Base-by-base conservation (phyloP, 306 rosid genomes). In the Fragaria iinumae region DNA sequence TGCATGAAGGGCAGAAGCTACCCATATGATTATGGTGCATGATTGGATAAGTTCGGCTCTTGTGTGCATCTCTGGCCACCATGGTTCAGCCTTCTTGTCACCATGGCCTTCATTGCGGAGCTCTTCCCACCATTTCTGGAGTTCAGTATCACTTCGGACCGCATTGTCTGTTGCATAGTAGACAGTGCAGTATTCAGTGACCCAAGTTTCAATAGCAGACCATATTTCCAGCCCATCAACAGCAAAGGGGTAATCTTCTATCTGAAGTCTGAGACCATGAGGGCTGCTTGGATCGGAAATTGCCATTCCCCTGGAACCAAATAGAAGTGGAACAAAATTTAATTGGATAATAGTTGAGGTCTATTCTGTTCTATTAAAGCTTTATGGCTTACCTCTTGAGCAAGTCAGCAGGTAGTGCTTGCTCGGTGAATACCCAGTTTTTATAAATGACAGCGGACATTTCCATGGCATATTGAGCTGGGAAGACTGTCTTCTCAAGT, bases 1-100 rank as follows among this genome's bases (percentile, higher is more conserved):
- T 23, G 99, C 99, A 73, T 95, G 99, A 17, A 91, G 87, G 3
- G 99, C 99, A 21, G 99, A 95, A 62, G 98, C 99, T 41, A 95
- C 63, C 99, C 99, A 95, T 0, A 95, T 95, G 79, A 95, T 88
- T 43, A 83, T 95, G 72, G 93, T 85, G 79, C 93, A 85, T 52
- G 96, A 81, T 23, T 86, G 78, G 80, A 91, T 85, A 39, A 95
- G 90, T 48, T 91, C 95, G 1, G 47, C 74, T 69, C 44, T 79
- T 10, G 91, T 88, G 71, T 84, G 69, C 93, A 95, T 91, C 63
- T 80, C 63, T 11, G 91, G 96, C 99, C 99, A 95, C 98, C 98
- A 89, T 55, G 89, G 34, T 80, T 80, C 79, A 36, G 87, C 86
- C 81, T 88, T 86, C 75, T 82, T 77, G 91, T 92, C 99, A 2